A percentile compares a stretch with the other conserved stretches of the same genome.
These are phyloP conservation scores for Cyclotella sp. DNA, from an alignment of 108 stramenopile genomes.

Conservation along the genomic window DNA sequence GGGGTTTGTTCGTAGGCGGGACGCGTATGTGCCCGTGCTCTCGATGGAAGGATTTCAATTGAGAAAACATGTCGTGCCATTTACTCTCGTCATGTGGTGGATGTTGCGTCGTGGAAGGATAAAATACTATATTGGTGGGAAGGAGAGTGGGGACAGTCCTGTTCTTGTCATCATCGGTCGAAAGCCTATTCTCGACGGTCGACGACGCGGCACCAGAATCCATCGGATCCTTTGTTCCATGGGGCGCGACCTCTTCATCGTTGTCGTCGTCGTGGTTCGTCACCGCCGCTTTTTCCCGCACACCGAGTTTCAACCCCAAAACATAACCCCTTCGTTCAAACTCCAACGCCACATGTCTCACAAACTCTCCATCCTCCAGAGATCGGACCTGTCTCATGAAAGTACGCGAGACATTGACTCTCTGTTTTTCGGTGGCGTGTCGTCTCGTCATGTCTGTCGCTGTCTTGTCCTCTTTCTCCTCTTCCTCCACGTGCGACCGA, in stretches of 20 bases:
- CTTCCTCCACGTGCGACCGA: too few species aligned
- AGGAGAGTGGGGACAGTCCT: not conserved
- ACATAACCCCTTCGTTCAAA: conserved; percentile 12
- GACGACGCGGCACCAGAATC: too few species aligned
- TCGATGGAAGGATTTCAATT: not conserved
- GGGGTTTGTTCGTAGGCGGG: not conserved
- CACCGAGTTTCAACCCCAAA: conserved; percentile 12
- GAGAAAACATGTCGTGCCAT: conserved; percentile 9
- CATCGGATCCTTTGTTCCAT: not conserved
- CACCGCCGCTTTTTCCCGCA: not conserved
- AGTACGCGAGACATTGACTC: not conserved
- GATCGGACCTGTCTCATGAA: not conserved
- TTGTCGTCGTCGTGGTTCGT: not conserved
- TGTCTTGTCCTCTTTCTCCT: too few species aligned
- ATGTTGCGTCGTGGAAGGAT: not conserved
- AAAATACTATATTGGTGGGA: not conserved
- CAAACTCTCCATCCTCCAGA: conserved; percentile 9
- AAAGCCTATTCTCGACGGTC: not conserved
- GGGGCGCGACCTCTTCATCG: not conserved
- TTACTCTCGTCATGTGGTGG: not conserved
- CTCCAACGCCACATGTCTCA: conserved; percentile 3
- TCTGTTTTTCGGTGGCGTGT: not conserved
- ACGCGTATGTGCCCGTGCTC: not conserved
- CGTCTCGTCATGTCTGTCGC: too few species aligned
- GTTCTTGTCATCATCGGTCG: not conserved